Conservation (phyloP, 108 stramenopile species). For the Skeletonema menzelii region DNA sequence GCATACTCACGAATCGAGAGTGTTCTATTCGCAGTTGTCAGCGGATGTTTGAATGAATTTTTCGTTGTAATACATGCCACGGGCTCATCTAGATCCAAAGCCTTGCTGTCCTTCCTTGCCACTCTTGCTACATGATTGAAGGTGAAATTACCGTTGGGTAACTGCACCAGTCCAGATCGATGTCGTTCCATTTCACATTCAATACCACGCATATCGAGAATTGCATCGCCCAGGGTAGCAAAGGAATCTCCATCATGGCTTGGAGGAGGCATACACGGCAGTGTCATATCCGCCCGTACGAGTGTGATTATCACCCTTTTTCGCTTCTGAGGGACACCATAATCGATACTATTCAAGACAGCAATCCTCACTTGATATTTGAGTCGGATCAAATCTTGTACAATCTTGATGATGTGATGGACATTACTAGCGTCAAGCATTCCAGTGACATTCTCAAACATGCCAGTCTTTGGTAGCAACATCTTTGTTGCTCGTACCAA, state of each 20-base stretch:
- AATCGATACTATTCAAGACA: neutral
- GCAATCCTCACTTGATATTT: conserved; percentile 2
- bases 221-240: neutral
- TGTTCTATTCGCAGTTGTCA: neutral
- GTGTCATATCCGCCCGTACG: neutral
- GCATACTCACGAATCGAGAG: neutral
- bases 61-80: neutral
- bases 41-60: neutral
- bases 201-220: neutral
- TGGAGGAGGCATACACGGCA: neutral
- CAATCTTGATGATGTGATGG: neutral
- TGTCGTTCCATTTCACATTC: neutral
- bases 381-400: neutral
- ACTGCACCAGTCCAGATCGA: neutral
- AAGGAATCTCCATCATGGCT: neutral
- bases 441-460: conserved; percentile 2
- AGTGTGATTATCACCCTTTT: neutral
- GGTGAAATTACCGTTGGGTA: neutral
- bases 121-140: conserved; percentile 5
- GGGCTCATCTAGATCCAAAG: neutral
- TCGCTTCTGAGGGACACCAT: neutral
- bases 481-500: neutral
- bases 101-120: neutral
- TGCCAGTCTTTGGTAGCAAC: conserved; percentile 2
- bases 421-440: conserved; percentile 3